Conservation (phyloP, 371 early-diverging fungal species). For the Lichtheimia ramosa region DNA sequence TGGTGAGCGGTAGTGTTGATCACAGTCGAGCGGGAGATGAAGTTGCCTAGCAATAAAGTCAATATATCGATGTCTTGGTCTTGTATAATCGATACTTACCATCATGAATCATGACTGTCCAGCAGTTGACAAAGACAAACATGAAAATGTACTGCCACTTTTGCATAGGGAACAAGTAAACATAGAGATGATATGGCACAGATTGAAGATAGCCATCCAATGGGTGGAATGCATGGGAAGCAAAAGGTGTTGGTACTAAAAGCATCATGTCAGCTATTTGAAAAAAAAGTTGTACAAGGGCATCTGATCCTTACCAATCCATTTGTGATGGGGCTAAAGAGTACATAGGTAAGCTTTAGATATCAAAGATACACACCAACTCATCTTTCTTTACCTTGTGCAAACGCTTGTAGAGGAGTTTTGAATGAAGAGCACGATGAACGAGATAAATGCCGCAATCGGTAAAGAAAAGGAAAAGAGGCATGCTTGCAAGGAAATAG, state of each 20-base stretch:
- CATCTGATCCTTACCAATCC: slow-evolving; percentile 37
- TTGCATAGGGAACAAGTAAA: slow-evolving; percentile 88
- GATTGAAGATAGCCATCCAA: slow-evolving; percentile 94
- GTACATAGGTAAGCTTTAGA: neutral
- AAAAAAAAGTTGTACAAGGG: neutral
- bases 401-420: slow-evolving; percentile 78
- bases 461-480: slow-evolving; percentile 85
- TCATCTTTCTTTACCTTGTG: slow-evolving; percentile 73
- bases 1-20: slow-evolving; percentile 94
- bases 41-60: slow-evolving; percentile 48
- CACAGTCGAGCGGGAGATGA: slow-evolving; percentile 52
- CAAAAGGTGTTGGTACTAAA: slow-evolving; percentile 89
- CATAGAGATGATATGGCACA: slow-evolving; percentile 91
- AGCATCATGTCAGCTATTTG: slow-evolving; percentile 1
- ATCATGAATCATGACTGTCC: slow-evolving; percentile 97
- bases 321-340: slow-evolving; percentile 54
- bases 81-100: slow-evolving; percentile 50
- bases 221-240: slow-evolving; percentile 95
- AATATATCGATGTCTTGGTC: neutral
- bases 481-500: slow-evolving; percentile 64
- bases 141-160: slow-evolving; percentile 80
- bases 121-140: slow-evolving; percentile 90
- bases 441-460: slow-evolving; percentile 95
- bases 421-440: slow-evolving; percentile 90
- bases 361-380: neutral